Conservation (phyloP, 2,329 filamentous ascomycete genomes). For the Fusarium virguliforme region DNA sequence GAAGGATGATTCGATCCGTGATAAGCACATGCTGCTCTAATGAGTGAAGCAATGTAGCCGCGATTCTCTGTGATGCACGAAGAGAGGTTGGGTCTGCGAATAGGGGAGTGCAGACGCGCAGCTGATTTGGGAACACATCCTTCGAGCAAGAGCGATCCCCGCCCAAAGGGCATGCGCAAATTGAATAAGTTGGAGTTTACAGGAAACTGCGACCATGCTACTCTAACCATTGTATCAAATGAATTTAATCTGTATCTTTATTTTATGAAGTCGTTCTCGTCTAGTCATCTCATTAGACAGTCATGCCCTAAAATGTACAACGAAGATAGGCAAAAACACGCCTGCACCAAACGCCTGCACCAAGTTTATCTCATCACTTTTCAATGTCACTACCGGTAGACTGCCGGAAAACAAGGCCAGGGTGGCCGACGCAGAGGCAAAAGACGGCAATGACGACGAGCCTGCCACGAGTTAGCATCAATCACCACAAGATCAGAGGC, state of each 20-base stretch:
- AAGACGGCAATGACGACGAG: slow-evolving; percentile 57
- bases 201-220: background rate
- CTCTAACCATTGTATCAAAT: background rate
- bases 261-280: background rate
- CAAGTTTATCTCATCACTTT: slow-evolving; percentile 11
- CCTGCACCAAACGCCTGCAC: background rate
- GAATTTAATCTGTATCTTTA: background rate
- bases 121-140: background rate
- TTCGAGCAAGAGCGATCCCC: background rate
- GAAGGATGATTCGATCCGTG: background rate
- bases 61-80: background rate
- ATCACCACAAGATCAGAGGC: accelerated
- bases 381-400: slow-evolving; percentile 26
- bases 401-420: slow-evolving; percentile 52
- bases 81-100: background rate
- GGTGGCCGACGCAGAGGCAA: slow-evolving; percentile 58
- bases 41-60: background rate
- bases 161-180: background rate
- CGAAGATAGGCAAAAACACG: background rate
- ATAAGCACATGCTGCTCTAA: background rate
- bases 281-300: background rate
- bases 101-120: background rate
- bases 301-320: background rate
- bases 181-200: background rate
- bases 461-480: slow-evolving; percentile 42